phyloP scores from a whole-genome alignment of 148 eudicot genomes.

The Talinum fruticosum region DNA sequence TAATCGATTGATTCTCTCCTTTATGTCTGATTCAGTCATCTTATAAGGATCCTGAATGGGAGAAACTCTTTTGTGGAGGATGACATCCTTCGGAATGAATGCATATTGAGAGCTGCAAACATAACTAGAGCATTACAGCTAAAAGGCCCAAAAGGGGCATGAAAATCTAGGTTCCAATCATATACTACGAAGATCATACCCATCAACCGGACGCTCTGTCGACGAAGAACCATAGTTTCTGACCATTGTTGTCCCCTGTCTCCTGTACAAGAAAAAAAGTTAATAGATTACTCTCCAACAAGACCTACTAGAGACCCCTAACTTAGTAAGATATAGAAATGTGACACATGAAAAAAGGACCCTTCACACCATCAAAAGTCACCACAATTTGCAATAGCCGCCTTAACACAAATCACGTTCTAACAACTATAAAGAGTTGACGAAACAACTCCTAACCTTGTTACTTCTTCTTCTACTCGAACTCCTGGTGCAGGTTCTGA shows the following conservation, averaged over 20 bases:
- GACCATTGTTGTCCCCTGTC: constrained; percentile 26
- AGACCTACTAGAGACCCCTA: too few species aligned
- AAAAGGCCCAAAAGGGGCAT: background rate
- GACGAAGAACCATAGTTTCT: constrained; percentile 39
- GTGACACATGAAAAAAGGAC: background rate
- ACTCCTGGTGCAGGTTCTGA: constrained; percentile 58
- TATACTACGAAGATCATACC: constrained; percentile 38
- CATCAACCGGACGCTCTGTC: constrained; percentile 51
- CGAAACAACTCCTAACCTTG: constrained; percentile 43
- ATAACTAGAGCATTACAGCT: background rate
- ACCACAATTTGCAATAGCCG: background rate
- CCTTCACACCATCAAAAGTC: background rate
- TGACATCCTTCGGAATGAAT: constrained; percentile 80
- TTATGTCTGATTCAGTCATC: constrained; percentile 58
- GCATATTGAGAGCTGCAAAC: constrained; percentile 60
- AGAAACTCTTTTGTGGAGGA: constrained; percentile 30
- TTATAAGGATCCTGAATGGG: constrained; percentile 28
- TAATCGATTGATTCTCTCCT: constrained; percentile 60
- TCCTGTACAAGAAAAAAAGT: constrained; percentile 36
- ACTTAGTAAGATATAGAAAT: background rate
- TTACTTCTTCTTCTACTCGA: constrained; percentile 47
- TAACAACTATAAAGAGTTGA: background rate
- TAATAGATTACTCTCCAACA: background rate
- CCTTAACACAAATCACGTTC: background rate
- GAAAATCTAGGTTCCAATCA: background rate